Conservation (phyloP, 2,329 filamentous ascomycete genomes). For the Monilinia polystroma region DNA sequence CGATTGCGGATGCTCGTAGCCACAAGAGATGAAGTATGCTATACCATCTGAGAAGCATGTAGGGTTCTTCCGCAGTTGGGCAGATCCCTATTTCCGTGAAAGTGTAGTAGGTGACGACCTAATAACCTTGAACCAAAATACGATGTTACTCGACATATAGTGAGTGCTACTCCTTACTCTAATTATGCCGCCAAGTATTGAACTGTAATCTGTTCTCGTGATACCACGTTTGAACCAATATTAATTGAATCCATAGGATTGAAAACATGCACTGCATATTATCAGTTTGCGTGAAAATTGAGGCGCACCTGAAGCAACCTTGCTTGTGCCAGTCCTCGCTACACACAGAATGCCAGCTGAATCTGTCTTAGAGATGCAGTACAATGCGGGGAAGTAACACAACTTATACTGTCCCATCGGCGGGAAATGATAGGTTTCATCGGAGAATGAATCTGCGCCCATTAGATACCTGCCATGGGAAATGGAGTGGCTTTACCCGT, state of each 20-base stretch:
- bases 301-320: not conserved
- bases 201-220: not conserved
- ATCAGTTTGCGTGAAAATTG: not conserved
- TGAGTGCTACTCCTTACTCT: not conserved
- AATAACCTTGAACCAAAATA: not conserved
- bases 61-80: not conserved
- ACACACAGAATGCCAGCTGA: constrained; percentile 2
- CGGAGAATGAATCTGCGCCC: not conserved
- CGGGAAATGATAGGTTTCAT: not conserved
- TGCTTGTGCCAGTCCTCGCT: not conserved
- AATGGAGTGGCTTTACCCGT: not conserved
- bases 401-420: not conserved
- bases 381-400: not conserved
- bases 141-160: not conserved
- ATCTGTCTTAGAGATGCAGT: not conserved
- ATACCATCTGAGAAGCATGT: not conserved
- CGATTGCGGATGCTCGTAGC: not conserved
- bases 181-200: not conserved
- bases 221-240: not conserved
- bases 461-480: not conserved
- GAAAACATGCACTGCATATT: not conserved
- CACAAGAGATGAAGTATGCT: not conserved
- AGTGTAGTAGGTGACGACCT: not conserved
- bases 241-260: not conserved
- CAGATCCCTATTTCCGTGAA: not conserved